Base-by-base conservation (phyloP, 2,329 filamentous ascomycete genomes). In the Apiospora arundinis region DNA sequence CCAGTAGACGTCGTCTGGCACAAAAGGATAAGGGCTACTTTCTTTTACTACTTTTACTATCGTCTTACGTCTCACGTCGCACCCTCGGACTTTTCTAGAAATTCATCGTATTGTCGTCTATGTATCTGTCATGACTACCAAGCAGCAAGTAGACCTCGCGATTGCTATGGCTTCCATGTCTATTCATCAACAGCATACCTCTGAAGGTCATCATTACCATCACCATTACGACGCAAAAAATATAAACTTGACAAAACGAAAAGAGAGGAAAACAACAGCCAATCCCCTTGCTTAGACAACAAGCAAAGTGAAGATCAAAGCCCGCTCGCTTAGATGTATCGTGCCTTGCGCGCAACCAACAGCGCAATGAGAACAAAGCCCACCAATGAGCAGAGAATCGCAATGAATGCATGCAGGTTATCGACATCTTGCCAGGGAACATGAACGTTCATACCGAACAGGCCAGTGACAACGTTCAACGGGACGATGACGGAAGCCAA, bases 401-500 rank as follows among this genome's bases (percentile, higher is more conserved):
- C 85, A 76, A 90, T 90, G 82, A 91, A 92, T 81, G 90, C 90
- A 5, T 76, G 83, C 45, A 89, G 76, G 69, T 80, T 85, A 74
- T 81, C 77, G 25, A 81, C 81, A 28, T 84, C 80, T 69, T 76
- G 78, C 70, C 91, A 95, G 0, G 93, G 93, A 21, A 96, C 92
- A 4, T 81, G 79, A 1, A 97, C 93, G 82, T 97, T 97, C 94
- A 97, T 97, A 70, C 94, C 94, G 78, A 95, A 95, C 60, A 95
- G 84, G 82, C 93, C 92, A 49, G 94, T 97, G 73, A 98, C 91
- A 74, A 99, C 85, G 80, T 98, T 99, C 75, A 99, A 90, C 3
- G 96, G 96, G 72, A 99, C 95, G n/a, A 99, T 89, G 75, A 99
- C 93, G 3, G 95, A 97, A 0, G 95, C 96, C 74, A 98, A 87